Evolutionary conservation across 139 green algal species (phyloP).

Genomic region (Closterium sp.): DNA sequence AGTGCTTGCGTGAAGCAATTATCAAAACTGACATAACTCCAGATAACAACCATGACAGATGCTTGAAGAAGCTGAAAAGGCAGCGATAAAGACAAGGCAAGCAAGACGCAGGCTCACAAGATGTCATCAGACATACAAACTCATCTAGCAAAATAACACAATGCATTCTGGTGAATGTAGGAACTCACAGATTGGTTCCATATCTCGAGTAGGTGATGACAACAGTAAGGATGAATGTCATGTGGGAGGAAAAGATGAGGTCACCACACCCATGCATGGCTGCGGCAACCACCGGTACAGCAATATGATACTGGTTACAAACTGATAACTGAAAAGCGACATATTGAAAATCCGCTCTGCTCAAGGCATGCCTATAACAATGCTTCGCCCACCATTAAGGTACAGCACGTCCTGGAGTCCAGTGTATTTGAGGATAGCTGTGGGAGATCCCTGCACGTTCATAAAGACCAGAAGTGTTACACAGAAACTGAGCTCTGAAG

Average conservation of each 20-base stretch:
- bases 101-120: no score
- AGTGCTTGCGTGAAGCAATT: slow-evolving; percentile 87
- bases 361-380: not conserved
- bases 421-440: not conserved
- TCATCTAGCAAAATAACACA: no score
- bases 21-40: slow-evolving; percentile 68
- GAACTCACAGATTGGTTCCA: slow-evolving; percentile 50
- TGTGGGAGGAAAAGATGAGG: slow-evolving; percentile 83
- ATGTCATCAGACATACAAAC: no score
- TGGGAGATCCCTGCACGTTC: not conserved
- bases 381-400: not conserved
- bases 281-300: not conserved
- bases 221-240: slow-evolving; percentile 61
- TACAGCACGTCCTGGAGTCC: not conserved
- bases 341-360: not conserved
- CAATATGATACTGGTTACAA: no score
- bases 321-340: no score
- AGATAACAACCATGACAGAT: not conserved
- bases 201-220: slow-evolving; percentile 81
- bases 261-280: slow-evolving; percentile 73
- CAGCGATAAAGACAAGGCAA: not conserved
- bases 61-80: not conserved
- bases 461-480: not conserved
- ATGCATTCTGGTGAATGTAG: no score
- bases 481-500: not conserved